Base-by-base conservation (phyloP, 1,284 basidiomycete species). In the Vanrija sp. region DNA sequence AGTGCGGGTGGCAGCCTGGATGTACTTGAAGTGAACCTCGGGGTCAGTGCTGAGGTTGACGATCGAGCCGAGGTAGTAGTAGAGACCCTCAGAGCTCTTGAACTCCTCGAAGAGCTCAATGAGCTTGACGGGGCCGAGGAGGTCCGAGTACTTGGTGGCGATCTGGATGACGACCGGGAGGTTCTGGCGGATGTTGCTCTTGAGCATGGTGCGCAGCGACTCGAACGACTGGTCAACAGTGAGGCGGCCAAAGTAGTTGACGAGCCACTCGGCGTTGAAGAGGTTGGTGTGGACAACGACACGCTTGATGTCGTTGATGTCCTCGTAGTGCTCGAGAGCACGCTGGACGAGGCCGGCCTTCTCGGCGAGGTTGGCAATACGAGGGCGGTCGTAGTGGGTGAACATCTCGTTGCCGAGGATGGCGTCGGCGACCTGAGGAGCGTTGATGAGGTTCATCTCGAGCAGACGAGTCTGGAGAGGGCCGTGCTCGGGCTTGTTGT, bases 21-120 rank as follows among this genome's bases (percentile, higher is more conserved):
- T 98, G 79, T 98, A 98, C 82, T 99, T 98, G 85, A 98, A 98
- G 81, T 98, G 90, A 3, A 99, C 96, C 76, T 99, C 96, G 16
- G 91, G 83, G 76, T 99, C 96, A 72, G 91, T 84, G 73, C 87
- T 91, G 60, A 98, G 83, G 78, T 98, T 99, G 74, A 99, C 96
- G 62, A 99, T 85, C 7, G 95, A 97, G 44, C 96, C 92, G 56
- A 95, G 85, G 75, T 93, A 94, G 79, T 98, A 98, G 81, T 98
- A 99, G 18, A 99, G 84, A 72, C 93, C 90, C 77, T 98, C 96
- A 64, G 94, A 98, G 58, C 85, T 94, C 83, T 98, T 98, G 85
- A 93, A 98, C 49, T 86, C 85, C 78, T 98, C 96, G 63, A 98
- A 98, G 85, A 98, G 88, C 80, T 98, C 96, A 65, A 99, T 98